Evolutionary conservation across 73 alveolate genomes (phyloP).

Genomic region (Paramecium biaurelia): DNA sequence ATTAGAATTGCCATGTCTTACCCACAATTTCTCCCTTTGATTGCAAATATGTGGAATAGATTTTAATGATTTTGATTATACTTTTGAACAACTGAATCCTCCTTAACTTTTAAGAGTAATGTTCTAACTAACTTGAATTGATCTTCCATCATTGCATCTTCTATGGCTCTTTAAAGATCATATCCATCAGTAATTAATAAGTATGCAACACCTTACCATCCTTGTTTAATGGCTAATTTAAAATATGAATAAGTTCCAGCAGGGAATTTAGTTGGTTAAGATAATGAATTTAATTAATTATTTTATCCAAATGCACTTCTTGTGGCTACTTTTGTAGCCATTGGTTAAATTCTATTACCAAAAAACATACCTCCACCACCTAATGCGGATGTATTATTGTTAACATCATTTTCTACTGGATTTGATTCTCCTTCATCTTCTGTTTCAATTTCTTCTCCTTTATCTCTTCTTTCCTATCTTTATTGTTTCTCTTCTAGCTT

Average conservation of each 20-base stretch:
- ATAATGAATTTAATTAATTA: neutral
- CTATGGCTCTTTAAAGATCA: constrained; percentile 70
- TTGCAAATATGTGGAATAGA: constrained; percentile 73
- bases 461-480: constrained; percentile 29
- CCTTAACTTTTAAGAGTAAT: constrained; percentile 66
- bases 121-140: constrained; percentile 74
- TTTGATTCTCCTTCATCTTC: constrained; percentile 50
- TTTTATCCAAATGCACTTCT: neutral
- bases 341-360: neutral
- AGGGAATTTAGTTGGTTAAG: constrained; percentile 35
- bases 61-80: constrained; percentile 68
- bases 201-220: constrained; percentile 79
- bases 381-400: neutral
- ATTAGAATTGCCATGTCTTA: constrained; percentile 15
- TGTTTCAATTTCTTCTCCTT: constrained; percentile 42
- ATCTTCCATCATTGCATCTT: constrained; percentile 79
- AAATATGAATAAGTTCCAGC: constrained; percentile 53
- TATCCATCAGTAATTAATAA: constrained; percentile 69
- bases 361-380: neutral
- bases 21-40: constrained; percentile 43
- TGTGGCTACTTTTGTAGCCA: neutral
- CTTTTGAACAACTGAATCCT: constrained; percentile 58
- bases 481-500: constrained; percentile 39
- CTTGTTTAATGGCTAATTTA: constrained; percentile 69
- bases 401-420: neutral